Conservation (phyloP, 108 stramenopile genomes). For the Nannochloropsis salina region DNA sequence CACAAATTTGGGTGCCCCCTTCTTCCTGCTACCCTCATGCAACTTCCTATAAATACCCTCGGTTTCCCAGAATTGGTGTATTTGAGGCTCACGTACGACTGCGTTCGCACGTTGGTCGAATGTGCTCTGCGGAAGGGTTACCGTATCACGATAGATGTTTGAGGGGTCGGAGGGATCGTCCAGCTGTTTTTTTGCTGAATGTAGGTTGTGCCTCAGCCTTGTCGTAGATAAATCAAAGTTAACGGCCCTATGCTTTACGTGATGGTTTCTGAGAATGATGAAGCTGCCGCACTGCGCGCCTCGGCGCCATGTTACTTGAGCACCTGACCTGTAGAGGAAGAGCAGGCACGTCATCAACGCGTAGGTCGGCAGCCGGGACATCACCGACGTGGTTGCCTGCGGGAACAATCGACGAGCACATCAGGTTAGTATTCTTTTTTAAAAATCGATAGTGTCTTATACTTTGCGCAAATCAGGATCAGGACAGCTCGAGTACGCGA, state of each 20-base stretch:
- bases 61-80: conserved; percentile 78
- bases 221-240: too few species aligned
- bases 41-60: conserved; percentile 76
- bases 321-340: not conserved
- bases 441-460: too few species aligned
- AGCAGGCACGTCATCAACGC: not conserved
- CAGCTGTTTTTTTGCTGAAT: not conserved
- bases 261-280: not conserved
- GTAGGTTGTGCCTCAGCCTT: too few species aligned
- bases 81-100: conserved; percentile 76
- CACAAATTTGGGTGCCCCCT: conserved; percentile 61
- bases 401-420: too few species aligned
- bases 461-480: too few species aligned
- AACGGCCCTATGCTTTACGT: too few species aligned
- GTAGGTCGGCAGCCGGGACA: not conserved
- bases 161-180: not conserved
- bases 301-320: not conserved
- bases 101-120: conserved; percentile 83
- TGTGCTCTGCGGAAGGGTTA: not conserved
- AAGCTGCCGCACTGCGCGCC: not conserved
- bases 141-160: not conserved
- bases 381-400: not conserved
- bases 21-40: conserved; percentile 50
- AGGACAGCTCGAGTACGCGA: too few species aligned
- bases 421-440: too few species aligned